These are phyloP conservation scores for Ampelocalamus luodianensis DNA, from an alignment of 176 grass and related monocot genomes.

Conservation along the genomic window DNA sequence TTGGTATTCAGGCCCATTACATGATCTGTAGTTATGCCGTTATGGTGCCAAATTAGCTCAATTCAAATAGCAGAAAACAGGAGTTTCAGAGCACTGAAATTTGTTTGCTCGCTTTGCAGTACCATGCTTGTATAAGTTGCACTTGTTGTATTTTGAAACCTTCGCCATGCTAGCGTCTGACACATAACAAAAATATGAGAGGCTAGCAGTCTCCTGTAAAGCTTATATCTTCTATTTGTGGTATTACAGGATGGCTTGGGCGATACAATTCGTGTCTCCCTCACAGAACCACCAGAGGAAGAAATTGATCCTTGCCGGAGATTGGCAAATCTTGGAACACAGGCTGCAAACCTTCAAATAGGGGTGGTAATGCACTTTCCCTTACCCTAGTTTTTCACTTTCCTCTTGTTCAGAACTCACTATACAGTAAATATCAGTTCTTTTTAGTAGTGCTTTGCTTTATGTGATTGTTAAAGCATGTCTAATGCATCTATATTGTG, in stretches of 20 bases:
- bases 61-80: constrained; percentile 1
- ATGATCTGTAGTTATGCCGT: background rate
- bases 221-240: constrained; percentile 40
- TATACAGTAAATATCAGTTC: constrained; percentile 26
- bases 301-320: constrained; percentile 94
- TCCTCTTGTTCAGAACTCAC: background rate
- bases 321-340: constrained; percentile 82
- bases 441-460: constrained; percentile 29
- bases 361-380: constrained; percentile 66
- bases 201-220: constrained; percentile 2
- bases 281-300: constrained; percentile 92
- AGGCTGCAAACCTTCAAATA: constrained; percentile 72
- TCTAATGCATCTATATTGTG: constrained; percentile 36
- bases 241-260: constrained; percentile 87
- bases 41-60: background rate
- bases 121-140: constrained; percentile 17
- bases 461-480: constrained; percentile 16
- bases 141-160: background rate
- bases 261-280: constrained; percentile 95
- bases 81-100: constrained; percentile 6
- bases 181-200: constrained; percentile 16
- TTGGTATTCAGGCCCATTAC: constrained; percentile 18
- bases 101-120: background rate
- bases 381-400: constrained; percentile 22
- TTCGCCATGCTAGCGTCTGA: constrained; percentile 24